Conservation (phyloP, 2,329 filamentous ascomycete species). For the Xylariales sp. region DNA sequence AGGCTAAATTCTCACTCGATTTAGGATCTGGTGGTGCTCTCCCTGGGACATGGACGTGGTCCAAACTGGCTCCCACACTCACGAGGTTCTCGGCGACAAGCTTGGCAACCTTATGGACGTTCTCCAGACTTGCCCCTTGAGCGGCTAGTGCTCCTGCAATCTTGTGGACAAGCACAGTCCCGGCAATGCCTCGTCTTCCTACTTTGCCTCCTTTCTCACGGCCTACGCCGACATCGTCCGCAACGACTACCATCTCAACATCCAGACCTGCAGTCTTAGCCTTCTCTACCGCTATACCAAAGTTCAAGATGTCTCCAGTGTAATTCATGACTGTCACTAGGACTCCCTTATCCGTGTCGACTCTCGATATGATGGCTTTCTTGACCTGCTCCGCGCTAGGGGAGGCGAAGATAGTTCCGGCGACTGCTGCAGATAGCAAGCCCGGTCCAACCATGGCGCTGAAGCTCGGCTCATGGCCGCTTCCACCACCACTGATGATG, state of each 20-base stretch:
- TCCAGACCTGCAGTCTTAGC: constrained; percentile 72
- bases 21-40: constrained; percentile 47
- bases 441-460: constrained; percentile 79
- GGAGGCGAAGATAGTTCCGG: constrained; percentile 82
- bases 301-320: constrained; percentile 85
- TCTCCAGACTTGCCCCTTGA: constrained; percentile 59
- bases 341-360: constrained; percentile 68
- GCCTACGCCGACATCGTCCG: constrained; percentile 88
- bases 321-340: constrained; percentile 96
- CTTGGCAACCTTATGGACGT: constrained; percentile 69
- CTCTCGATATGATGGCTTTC: constrained; percentile 66
- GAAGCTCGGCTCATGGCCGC: constrained; percentile 87
- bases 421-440: constrained; percentile 74
- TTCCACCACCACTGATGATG: constrained; percentile 82
- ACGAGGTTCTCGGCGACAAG: constrained; percentile 72
- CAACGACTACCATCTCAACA: constrained; percentile 87
- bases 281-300: constrained; percentile 91
- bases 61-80: constrained; percentile 78
- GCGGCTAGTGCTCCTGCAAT: constrained; percentile 80
- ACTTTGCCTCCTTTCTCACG: constrained; percentile 82
- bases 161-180: constrained; percentile 88
- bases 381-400: constrained; percentile 80
- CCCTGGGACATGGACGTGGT: constrained; percentile 91
- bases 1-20: constrained; percentile 51
- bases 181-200: constrained; percentile 83